Evolutionary conservation across 1,139 yeast genomes (phyloP).

Genomic region (Suhomyces chickasaworum): DNA sequence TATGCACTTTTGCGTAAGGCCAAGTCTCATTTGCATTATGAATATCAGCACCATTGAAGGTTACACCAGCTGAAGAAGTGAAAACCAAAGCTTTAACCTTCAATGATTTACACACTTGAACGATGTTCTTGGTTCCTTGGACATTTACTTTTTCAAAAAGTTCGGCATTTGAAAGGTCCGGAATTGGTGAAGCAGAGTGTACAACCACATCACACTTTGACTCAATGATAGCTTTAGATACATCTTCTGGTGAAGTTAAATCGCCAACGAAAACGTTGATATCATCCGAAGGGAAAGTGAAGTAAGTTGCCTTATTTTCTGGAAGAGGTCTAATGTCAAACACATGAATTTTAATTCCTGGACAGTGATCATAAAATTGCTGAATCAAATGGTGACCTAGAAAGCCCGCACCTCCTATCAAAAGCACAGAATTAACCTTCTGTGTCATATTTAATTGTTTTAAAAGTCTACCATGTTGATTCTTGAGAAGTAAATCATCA

Average conservation of each 20-base stretch:
- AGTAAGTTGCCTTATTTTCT: slow-evolving; percentile 64
- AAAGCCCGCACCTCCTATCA: slow-evolving; percentile 95
- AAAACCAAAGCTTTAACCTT: slow-evolving; percentile 74
- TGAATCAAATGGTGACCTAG: slow-evolving; percentile 89
- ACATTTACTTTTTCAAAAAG: slow-evolving; percentile 90
- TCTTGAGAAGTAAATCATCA: too few species aligned
- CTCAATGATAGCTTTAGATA: slow-evolving; percentile 58
- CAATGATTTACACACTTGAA: slow-evolving; percentile 60
- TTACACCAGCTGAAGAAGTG: slow-evolving; percentile 97
- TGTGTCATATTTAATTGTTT: slow-evolving; percentile 1
- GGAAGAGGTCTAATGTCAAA: slow-evolving; percentile 91
- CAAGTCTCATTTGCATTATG: slow-evolving; percentile 90
- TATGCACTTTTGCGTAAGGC: slow-evolving; percentile 88
- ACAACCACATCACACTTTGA: slow-evolving; percentile 77
- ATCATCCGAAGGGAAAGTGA: slow-evolving; percentile 64
- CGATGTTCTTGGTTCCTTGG: slow-evolving; percentile 77
- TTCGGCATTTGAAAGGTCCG: slow-evolving; percentile 44
- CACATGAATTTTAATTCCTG: slow-evolving; percentile 78
- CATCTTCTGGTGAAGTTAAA: slow-evolving; percentile 72
- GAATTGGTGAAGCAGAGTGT: slow-evolving; percentile 93
- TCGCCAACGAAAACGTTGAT: slow-evolving; percentile 79
- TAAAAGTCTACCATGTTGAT: not conserved
- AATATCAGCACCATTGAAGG: slow-evolving; percentile 89
- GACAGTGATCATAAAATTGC: slow-evolving; percentile 68
- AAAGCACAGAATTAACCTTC: slow-evolving; percentile 59